Evolutionary conservation across 805 yeast genomes (phyloP).

Genomic region (Nakazawaea ishiwadae): DNA sequence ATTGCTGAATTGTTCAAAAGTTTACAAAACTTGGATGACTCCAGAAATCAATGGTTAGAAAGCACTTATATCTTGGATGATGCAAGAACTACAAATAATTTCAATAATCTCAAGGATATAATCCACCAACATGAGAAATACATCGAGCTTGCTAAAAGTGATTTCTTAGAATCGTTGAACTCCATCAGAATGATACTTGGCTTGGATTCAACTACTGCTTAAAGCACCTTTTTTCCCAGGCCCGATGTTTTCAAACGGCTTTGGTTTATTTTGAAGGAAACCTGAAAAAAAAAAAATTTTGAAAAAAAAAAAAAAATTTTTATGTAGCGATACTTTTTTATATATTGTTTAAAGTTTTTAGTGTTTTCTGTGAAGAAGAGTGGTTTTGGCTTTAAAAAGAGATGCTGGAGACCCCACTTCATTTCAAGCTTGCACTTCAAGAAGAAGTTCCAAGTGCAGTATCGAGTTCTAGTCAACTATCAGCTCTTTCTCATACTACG

Average conservation of each 20-base stretch:
- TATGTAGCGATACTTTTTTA: neutral
- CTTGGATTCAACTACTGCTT: too few relatives aligned
- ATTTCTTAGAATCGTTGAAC: constrained; percentile 4
- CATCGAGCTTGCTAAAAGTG: constrained; percentile 6
- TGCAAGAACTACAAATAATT: neutral
- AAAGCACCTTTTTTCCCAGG: too few relatives aligned
- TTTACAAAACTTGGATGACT: constrained; percentile 4
- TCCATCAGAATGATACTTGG: constrained; percentile 4
- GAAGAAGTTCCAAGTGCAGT: neutral
- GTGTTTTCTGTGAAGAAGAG: too few relatives aligned
- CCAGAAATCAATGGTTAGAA: constrained; percentile 8
- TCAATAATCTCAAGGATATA: neutral
- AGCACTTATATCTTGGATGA: constrained; percentile 2
- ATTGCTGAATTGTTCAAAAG: constrained; percentile 1
- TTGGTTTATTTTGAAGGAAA: neutral
- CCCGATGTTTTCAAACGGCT: constrained; percentile 1
- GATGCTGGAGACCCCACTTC: constrained; percentile 5
- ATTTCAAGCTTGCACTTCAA: neutral
- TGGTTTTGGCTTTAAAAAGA: neutral
- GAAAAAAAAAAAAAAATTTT: neutral
- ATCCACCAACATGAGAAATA: constrained; percentile 3
- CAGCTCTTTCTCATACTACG: constrained; percentile 4
- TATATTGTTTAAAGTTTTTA: neutral
- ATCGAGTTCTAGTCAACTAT: constrained; percentile 3
- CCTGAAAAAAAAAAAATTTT: neutral